These are phyloP conservation scores for Setaria viridis DNA, from an alignment of 202 grass and related monocot species.

Conservation along the genomic window DNA sequence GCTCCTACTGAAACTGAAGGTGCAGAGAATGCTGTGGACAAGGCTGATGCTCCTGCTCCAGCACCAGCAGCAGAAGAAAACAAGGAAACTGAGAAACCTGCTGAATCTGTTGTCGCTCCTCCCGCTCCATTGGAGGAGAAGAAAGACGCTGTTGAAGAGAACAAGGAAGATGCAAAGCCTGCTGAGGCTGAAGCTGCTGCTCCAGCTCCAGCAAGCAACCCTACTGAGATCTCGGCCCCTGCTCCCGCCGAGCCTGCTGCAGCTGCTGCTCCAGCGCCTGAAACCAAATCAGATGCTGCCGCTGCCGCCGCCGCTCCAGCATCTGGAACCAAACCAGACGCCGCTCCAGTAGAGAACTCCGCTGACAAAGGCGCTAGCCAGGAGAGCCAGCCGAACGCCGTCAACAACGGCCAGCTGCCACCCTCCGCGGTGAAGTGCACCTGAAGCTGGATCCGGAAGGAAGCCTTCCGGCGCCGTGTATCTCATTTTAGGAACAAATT, in stretches of 20 bases:
- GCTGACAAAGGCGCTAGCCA: slow-evolving; percentile 14
- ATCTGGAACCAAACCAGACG: slow-evolving; percentile 39
- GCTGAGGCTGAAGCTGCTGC: slow-evolving; percentile 11
- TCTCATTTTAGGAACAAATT: slow-evolving; percentile 31
- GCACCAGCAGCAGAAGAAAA: slow-evolving; percentile 32
- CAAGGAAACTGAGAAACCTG: slow-evolving; percentile 32
- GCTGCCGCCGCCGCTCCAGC: slow-evolving; percentile 1
- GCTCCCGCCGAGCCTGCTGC: neutral
- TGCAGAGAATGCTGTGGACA: slow-evolving; percentile 31
- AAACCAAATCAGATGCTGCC: neutral
- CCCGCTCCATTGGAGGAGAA: neutral
- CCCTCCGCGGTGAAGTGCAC: slow-evolving; percentile 54
- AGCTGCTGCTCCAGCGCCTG: neutral
- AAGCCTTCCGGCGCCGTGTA: neutral
- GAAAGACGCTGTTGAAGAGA: neutral
- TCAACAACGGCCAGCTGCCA: slow-evolving; percentile 59
- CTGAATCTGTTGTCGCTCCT: slow-evolving; percentile 27
- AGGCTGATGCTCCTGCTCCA: slow-evolving; percentile 26
- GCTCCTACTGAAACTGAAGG: slow-evolving; percentile 42
- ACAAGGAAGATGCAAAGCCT: slow-evolving; percentile 25
- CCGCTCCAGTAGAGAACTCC: slow-evolving; percentile 35
- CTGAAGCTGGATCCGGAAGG: slow-evolving; percentile 25
- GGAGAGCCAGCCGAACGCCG: slow-evolving; percentile 33
- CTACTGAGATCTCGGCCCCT: slow-evolving; percentile 42
- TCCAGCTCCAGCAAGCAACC: slow-evolving; percentile 33